These are phyloP conservation scores for Debaryomyces hansenii DNA, from an alignment of 805 yeast genomes.

Conservation along the genomic window DNA sequence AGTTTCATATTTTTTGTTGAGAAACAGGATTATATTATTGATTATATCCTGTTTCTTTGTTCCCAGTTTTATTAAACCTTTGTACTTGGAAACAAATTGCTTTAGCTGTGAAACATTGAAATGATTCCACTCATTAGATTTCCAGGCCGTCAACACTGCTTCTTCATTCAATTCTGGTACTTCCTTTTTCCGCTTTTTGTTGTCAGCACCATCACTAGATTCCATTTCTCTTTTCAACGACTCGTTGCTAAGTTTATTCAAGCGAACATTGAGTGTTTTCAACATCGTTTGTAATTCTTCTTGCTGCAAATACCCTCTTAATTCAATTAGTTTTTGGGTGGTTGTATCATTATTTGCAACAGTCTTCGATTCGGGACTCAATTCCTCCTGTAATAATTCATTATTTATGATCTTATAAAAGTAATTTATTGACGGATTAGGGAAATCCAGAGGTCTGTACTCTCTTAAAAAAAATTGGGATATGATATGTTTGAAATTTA, in stretches of 20 bases:
- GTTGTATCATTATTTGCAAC: slow-evolving; percentile 21
- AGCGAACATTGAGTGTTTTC: neutral
- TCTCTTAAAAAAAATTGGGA: slow-evolving; percentile 44
- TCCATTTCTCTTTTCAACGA: neutral
- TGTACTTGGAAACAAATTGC: slow-evolving; percentile 36
- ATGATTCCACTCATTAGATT: slow-evolving; percentile 26
- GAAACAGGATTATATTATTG: slow-evolving; percentile 35
- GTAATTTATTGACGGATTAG: slow-evolving; percentile 68
- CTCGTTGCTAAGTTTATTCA: neutral
- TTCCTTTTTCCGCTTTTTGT: neutral
- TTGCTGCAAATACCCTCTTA: slow-evolving; percentile 2
- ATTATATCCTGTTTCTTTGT: slow-evolving; percentile 44
- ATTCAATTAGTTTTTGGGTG: slow-evolving; percentile 12
- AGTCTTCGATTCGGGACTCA: slow-evolving; percentile 12
- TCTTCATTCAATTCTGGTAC: slow-evolving; percentile 24
- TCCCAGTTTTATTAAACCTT: slow-evolving; percentile 33
- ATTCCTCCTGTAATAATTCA: slow-evolving; percentile 53
- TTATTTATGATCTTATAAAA: slow-evolving; percentile 66
- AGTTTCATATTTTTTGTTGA: slow-evolving; percentile 7
- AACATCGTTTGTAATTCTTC: neutral
- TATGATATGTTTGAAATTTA: slow-evolving; percentile 23
- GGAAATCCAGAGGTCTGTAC: slow-evolving; percentile 56
- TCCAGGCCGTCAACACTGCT: slow-evolving; percentile 45
- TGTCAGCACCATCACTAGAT: neutral
- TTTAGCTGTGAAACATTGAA: slow-evolving; percentile 46